These are phyloP conservation scores for Dactylellina haptotyla DNA, from an alignment of 2,329 filamentous ascomycete species.

Conservation along the genomic window DNA sequence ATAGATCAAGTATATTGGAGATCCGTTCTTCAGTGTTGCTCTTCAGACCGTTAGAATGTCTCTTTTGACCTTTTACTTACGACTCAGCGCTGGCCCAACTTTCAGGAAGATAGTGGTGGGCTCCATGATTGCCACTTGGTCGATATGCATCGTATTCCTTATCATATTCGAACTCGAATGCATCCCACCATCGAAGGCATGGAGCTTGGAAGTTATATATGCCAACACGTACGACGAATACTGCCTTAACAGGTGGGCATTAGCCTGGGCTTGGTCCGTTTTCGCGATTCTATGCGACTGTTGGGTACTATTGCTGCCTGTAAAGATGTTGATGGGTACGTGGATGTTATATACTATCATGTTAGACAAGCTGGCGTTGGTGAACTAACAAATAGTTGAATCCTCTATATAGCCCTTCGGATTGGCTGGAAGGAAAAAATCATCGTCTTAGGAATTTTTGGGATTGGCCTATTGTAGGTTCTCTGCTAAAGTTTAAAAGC, in stretches of 20 bases:
- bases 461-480: constrained; percentile 27
- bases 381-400: not conserved
- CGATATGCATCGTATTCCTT: constrained; percentile 2
- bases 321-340: constrained; percentile 44
- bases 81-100: constrained; percentile 23
- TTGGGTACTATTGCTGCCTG: constrained; percentile 30
- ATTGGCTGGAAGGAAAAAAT: constrained; percentile 18
- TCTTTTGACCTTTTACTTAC: constrained; percentile 34
- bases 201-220: constrained; percentile 27
- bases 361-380: too few relatives aligned
- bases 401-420: constrained; percentile 12
- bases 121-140: constrained; percentile 15
- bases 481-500: not conserved
- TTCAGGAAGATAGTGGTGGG: constrained; percentile 24
- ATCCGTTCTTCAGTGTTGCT: constrained; percentile 22
- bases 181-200: constrained; percentile 10
- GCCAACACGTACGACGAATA: constrained; percentile 11
- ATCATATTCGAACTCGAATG: constrained; percentile 24
- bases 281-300: constrained; percentile 25
- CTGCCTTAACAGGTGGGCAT: constrained; percentile 29
- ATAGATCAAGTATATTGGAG: constrained; percentile 26
- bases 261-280: constrained; percentile 29
- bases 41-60: constrained; percentile 29
- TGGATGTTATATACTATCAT: not conserved
- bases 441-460: constrained; percentile 19